Percentiles rank a stretch among this genome's conserved stretches.
These are phyloP conservation scores for Cercospora janseana DNA, from an alignment of 2,329 filamentous ascomycete species.

Conservation along the genomic window DNA sequence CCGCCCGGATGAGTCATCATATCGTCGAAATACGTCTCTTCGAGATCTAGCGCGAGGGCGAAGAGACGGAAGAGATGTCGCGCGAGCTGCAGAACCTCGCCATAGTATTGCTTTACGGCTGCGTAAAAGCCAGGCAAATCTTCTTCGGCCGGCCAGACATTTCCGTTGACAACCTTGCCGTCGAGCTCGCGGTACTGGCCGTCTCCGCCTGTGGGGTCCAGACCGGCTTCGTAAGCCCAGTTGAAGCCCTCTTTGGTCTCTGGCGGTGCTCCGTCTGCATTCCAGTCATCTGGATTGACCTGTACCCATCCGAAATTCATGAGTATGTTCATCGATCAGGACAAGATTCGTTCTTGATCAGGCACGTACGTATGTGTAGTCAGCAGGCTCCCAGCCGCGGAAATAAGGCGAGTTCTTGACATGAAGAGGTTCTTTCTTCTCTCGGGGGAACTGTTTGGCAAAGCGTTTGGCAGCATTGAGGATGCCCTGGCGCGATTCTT, in stretches of 20 bases:
- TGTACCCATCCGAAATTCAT: background rate
- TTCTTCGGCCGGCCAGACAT: slow-evolving; percentile 43
- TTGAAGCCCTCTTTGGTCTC: slow-evolving; percentile 48
- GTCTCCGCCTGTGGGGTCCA: slow-evolving; percentile 44
- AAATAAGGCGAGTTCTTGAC: slow-evolving; percentile 42
- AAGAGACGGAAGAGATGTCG: slow-evolving; percentile 45
- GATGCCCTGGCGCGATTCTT: slow-evolving; percentile 33
- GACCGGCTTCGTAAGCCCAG: slow-evolving; percentile 43
- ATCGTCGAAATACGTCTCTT: slow-evolving; percentile 42
- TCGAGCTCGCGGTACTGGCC: slow-evolving; percentile 44
- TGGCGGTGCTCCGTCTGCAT: slow-evolving; percentile 25
- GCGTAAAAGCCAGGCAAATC: slow-evolving; percentile 43
- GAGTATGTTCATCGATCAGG: too few species aligned
- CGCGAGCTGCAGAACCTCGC: slow-evolving; percentile 40
- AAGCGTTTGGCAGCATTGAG: slow-evolving; percentile 42
- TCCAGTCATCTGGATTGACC: slow-evolving; percentile 39
- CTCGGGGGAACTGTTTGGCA: slow-evolving; percentile 34
- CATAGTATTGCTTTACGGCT: slow-evolving; percentile 42
- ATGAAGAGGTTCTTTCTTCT: slow-evolving; percentile 43
- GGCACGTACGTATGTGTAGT: slow-evolving; percentile 37
- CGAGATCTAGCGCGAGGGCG: slow-evolving; percentile 40
- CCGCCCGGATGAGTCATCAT: slow-evolving; percentile 44
- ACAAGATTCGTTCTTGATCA: too few species aligned
- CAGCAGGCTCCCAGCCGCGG: slow-evolving; percentile 44
- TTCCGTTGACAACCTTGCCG: slow-evolving; percentile 38